Evolutionary conservation across 2,329 filamentous ascomycete species (phyloP), one percentile per base, ranked within the genome.

Genomic region (Setomelanomma holmii): DNA sequence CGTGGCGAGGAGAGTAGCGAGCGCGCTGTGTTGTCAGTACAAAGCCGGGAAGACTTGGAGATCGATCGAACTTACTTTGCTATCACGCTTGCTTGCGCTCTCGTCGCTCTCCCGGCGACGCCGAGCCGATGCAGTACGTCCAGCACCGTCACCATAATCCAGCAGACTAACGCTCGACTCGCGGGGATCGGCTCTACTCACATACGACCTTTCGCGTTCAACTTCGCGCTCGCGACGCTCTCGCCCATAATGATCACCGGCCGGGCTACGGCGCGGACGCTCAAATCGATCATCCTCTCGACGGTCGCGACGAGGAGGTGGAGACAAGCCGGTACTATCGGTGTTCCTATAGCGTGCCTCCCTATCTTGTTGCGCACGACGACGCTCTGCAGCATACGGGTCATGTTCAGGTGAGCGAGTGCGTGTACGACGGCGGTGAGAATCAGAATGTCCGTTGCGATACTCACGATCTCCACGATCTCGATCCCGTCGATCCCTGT

Each of bases 391-490:
- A 76, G 98, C 95, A 75, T 99, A 99, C 17, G 91, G 86, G 77
- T 99, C 93, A 52, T 86, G 85, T 75, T 98, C 95, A n/a, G 92
- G 93, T 64, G 89, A 93, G 66, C 92, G 91, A 71, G 90, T 96
- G 64, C 86, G 85, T 64, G 90, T 82, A 61, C 79, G 79, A 60
- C 77, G 74, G 49, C 74, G 74, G 44, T 74, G 69, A 53, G 73
- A 70, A 53, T 72, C 69, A 55, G 66, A 61, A 65, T 77, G 69
- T 45, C 72, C 71, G 55, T 75, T 73, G 43, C 75, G 72, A 60
- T 75, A 74, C 64, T 74, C 71, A 67, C 71, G 69, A 58, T 76
- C 71, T 61, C 67, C 71, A 67, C 71, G 69, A 58, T 76, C 71
- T 61, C 67, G 66, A 39, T 75, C 71, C 27, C 70, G 69, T 39